Evolutionary conservation across 176 grass and related monocot genomes (phyloP), one percentile per base, ranked within the genome.

Genomic region (sorghum (Sorghum bicolor)): DNA sequence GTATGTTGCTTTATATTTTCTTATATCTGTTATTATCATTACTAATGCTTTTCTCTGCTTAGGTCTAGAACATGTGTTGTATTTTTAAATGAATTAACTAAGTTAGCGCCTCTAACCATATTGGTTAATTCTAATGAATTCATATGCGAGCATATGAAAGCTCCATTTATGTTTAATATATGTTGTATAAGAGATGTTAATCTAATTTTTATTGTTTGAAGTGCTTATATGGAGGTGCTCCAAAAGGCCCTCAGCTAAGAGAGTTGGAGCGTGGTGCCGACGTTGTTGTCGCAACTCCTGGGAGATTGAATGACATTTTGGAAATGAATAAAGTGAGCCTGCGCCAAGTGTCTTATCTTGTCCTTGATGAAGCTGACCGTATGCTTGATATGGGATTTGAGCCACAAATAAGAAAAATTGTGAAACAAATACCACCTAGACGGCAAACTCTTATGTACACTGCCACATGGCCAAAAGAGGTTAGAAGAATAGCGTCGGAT

Each of bases 381-480:
- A 97, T 97, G 94, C 92, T 97, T 78, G 94, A 97, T 86, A 97
- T 97, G 94, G 94, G 94, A 57, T 97, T 97, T 53, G 94, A 97
- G 80, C 94, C 94, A 60, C 94, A 97, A 82, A 94, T 97, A 70
- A 84, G 94, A 64, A 94, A 97, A 94, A 97, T 97, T 75, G 94
- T 94, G 67, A 84, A 78, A 32, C 76, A 98, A 86, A 70, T 98
- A 71, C 91, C 91, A 19, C 31, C 71, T 53, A 86, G 50, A 33
- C 79, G 92, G 37, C 95, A 98, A 74, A 98, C 95, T 85, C 92
- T 98, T 74, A 95, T 98, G 95, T 98, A 90, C 82, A 98, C 95
- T 72, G 95, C 95, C 40, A 98, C 95, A 57, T 98, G 95, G 95
- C 95, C 95, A 26, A 86, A 47, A 73, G 90, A 93, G 72, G 95